Percentiles rank a stretch among this genome's conserved stretches.
phyloP scores from a whole-genome alignment of 2,329 filamentous ascomycete genomes.

The Sporothrix humicola region DNA sequence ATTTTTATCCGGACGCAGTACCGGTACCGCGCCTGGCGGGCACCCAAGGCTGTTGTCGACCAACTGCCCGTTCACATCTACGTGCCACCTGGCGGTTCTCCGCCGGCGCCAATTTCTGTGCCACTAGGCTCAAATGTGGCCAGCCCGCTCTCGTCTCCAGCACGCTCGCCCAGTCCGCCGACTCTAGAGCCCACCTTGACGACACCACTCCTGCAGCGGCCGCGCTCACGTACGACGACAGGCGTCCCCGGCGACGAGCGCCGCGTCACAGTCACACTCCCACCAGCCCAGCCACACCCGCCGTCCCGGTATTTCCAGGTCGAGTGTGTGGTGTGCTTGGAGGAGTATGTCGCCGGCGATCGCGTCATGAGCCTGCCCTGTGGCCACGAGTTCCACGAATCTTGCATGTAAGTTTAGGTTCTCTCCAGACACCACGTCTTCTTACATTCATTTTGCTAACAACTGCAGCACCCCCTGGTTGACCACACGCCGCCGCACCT shows the following conservation, averaged over 20 bases:
- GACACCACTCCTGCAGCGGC: slow-evolving; percentile 77
- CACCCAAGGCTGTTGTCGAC: slow-evolving; percentile 96
- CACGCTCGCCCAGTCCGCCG: slow-evolving; percentile 64
- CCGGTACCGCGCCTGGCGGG: slow-evolving; percentile 86
- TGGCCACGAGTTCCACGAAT: slow-evolving; percentile 95
- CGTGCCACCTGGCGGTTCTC: slow-evolving; percentile 68
- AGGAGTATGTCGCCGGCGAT: slow-evolving; percentile 94
- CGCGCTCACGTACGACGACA: slow-evolving; percentile 69
- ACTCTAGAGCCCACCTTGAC: slow-evolving; percentile 69
- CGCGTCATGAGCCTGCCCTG: slow-evolving; percentile 96
- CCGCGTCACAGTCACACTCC: slow-evolving; percentile 52
- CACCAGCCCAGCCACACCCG: slow-evolving; percentile 47
- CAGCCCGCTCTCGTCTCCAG: slow-evolving; percentile 55
- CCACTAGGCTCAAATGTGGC: slow-evolving; percentile 24
- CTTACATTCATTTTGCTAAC: slow-evolving; percentile 23
- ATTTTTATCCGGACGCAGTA: slow-evolving; percentile 87
- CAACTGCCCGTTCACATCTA: slow-evolving; percentile 94
- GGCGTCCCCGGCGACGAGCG: slow-evolving; percentile 61
- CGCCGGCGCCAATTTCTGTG: slow-evolving; percentile 15
- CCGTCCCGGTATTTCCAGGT: slow-evolving; percentile 59
- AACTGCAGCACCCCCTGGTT: slow-evolving; percentile 85
- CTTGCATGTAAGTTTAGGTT: slow-evolving; percentile 84
- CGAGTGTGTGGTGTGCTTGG: slow-evolving; percentile 94
- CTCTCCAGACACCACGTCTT: background rate
- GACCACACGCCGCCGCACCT: slow-evolving; percentile 93